Percentiles rank a stretch among this genome's conserved stretches.
Conservation (phyloP, 768 basidiomycete genomes). For the Leccinum obscurum region DNA sequence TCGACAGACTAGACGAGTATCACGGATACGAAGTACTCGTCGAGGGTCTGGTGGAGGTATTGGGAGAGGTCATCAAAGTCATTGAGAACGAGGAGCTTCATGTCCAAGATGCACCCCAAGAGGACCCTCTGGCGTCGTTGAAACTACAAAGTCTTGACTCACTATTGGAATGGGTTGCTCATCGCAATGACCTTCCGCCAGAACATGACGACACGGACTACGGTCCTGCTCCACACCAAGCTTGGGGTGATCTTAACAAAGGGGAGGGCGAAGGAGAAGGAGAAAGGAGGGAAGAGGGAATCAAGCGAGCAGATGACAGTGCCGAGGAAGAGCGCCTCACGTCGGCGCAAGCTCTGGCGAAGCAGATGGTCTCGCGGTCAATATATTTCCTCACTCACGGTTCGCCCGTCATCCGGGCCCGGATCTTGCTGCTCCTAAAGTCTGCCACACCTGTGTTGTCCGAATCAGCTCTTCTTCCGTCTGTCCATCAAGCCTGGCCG, state of each 20-base stretch:
- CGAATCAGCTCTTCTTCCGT: slow-evolving; percentile 75
- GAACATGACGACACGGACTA: slow-evolving; percentile 50
- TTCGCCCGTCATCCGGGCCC: slow-evolving; percentile 82
- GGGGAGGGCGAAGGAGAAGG: slow-evolving; percentile 26
- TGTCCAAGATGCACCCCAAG: slow-evolving; percentile 22
- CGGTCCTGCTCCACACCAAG: slow-evolving; percentile 56
- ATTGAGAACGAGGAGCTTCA: slow-evolving; percentile 57
- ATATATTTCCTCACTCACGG: slow-evolving; percentile 89
- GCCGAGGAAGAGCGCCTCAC: slow-evolving; percentile 55
- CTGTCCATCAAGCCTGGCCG: slow-evolving; percentile 92
- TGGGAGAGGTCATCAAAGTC: slow-evolving; percentile 81
- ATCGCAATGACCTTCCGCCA: slow-evolving; percentile 37
- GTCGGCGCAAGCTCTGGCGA: slow-evolving; percentile 71
- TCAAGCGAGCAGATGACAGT: slow-evolving; percentile 19
- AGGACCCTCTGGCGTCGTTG: slow-evolving; percentile 18
- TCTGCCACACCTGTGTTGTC: slow-evolving; percentile 72
- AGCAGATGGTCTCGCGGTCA: slow-evolving; percentile 84
- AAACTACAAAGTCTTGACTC: slow-evolving; percentile 42
- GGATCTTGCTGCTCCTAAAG: slow-evolving; percentile 73
- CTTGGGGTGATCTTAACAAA: slow-evolving; percentile 49
- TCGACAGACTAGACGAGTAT: slow-evolving; percentile 93
- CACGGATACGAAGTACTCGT: slow-evolving; percentile 90
- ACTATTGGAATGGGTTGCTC: slow-evolving; percentile 67
- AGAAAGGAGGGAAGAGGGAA: slow-evolving; percentile 16
- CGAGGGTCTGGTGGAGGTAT: slow-evolving; percentile 83